Evolutionary conservation across 768 basidiomycete genomes (phyloP), one percentile per base, ranked within the genome.

Genomic region (Leccinum broughii): DNA sequence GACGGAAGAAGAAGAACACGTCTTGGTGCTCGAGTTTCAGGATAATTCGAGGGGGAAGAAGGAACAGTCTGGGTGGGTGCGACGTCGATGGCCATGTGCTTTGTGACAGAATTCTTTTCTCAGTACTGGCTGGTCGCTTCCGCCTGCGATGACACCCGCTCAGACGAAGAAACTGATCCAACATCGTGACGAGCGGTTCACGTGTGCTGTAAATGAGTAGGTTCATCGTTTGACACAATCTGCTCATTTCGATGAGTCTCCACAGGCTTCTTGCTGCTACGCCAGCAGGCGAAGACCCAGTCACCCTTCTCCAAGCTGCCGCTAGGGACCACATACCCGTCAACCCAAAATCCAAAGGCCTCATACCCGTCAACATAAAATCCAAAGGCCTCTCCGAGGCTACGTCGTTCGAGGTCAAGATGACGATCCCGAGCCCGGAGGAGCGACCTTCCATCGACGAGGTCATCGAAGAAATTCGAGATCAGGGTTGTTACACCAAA

Each of bases 261-360:
- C 9, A 14, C 57, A 92, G 91, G 60, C 78, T 93, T 39, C 72
- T 93, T 20, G 64, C 71, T 8, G 85, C 89, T 8, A 80, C 82
- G 13, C 71, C 79, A 2, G 67, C 17, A 10, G 70, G 66, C 0
- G 87, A 87, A 24, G 88, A 93, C 66, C 82, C 93, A 0, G 82
- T 85, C 1, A 63, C 68, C 15, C 71, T 93, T 10, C 71, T 95
- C 7, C 81, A 86, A 69, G 80, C 82, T 6, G 91, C 90, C 24
- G 88, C 86, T 3, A 78, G 77, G 26, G 85, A 85, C 28, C 86
- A 90, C 63, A 78, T 95, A 10, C 93, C 93, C 3, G 76, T 89
- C 28, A 80, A 89, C 64, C 87, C 88, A 6, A 67, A 67, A 22
- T 44, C 63, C 30, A 62, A 30, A 8, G 8, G 28, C 28, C 28